Base-by-base conservation (phyloP, 805 yeast species). In the Starmerella vitae region DNA sequence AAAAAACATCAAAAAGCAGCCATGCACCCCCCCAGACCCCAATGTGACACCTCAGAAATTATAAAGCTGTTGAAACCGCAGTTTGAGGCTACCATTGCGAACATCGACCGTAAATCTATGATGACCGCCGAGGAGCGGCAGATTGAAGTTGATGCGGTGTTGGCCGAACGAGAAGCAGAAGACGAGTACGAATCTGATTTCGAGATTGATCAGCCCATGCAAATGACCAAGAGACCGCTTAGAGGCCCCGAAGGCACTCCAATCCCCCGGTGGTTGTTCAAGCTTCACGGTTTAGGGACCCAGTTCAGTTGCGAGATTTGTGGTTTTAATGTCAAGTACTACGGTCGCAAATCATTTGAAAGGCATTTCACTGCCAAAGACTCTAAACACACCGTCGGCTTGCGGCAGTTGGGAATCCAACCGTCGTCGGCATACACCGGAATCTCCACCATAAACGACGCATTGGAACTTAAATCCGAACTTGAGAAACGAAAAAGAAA, bases 221-320 rank as follows among this genome's bases (percentile, higher is more conserved):
- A 58, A 10, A 9, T 7, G 8, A 9, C 19, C 5, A 7, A 52
- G 37, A 67, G 68, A 43, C 74, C 76, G 15, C 94, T 94, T 0
- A 37, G 82, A 0, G 97, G 94, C 0, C 70, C 81, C 15, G 96
- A 86, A 58, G 96, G 96, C 0, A 70, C 68, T 30, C 96, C 96
- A 1, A 83, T 91, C 21, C 98, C 98, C 1, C 74, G 68, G 39
- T 91, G 98, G 98, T 64, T 91, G 21, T 86, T 74, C 66, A 91
- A 86, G 57, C 63, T 86, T 33, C 85, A 84, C 51, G 98, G 98
- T 0, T 64, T 86, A 9, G 80, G 80, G 40, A 68, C 72, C 31
- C 72, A 70, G 37, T 82, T 74, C 50, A 52, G 60, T 1, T 91
- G 98, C 57, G 96, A 91, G 59, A 71, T 91, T 6, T 91, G 98